Evolutionary conservation across 768 basidiomycete species (phyloP), one percentile per base, ranked within the genome.

Genomic region (Agrocybe pediades): DNA sequence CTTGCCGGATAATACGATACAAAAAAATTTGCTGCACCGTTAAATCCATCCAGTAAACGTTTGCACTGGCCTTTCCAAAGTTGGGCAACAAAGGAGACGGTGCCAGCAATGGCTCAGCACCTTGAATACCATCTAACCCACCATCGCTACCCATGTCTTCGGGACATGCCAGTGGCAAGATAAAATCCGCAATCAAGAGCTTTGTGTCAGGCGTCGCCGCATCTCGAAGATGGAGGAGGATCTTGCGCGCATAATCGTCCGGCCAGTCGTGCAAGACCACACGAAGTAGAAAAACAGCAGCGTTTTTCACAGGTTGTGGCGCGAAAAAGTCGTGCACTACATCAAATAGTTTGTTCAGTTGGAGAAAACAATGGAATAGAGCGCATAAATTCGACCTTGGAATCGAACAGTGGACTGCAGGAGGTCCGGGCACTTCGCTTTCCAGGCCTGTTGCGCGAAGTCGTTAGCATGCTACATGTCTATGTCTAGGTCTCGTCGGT

Each of bases 241-340:
- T 80, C 46, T 65, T 64, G 26, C 75, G 71, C 19, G 81, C 82
- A 57, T 71, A 78, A 1, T 71, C 72, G 57, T 91, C 86, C 1
- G 88, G 84, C 89, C 90, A 91, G 62, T 92, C 90, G 60, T 92
- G 90, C 27, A 88, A 73, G 33, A 90, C 80, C 17, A 85, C 83
- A 20, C 89, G 82, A 25, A 90, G 72, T 27, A 91, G 73, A 63
- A 85, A 92, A 6, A 90, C 82, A 0, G 86, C 79, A 54, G 86
- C 75, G 48, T 80, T 60, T 51, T 61, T 66, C 47, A 74, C 63
- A 2, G 79, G 79, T 62, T 92, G 90, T 0, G 83, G 79, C 3
- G 74, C 79, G 65, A 92, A 91, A 65, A 91, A 92, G 69, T 91
- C 87, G 60, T 92, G 89, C 1, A 78, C 87, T 84, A 17, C 9